These are phyloP conservation scores for Fusarium longipes DNA, from an alignment of 2,329 filamentous ascomycete genomes.

Conservation along the genomic window DNA sequence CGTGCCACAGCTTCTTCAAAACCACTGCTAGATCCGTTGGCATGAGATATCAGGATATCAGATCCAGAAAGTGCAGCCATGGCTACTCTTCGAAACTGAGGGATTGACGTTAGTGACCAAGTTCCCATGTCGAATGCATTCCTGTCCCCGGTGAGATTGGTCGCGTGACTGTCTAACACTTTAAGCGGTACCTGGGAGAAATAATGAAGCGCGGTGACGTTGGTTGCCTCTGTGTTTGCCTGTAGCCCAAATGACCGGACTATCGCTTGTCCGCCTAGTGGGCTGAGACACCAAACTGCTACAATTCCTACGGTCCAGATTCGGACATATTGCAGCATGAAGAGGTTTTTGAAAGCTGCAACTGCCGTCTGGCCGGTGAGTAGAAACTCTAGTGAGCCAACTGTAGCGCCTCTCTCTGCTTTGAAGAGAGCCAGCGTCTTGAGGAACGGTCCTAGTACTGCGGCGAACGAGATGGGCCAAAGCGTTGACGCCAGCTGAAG, in stretches of 20 bases:
- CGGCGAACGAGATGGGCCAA: conserved; percentile 25
- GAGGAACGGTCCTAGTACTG: conserved; percentile 15
- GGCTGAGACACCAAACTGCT: not conserved
- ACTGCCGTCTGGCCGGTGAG: not conserved
- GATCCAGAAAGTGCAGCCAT: not conserved
- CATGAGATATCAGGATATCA: not conserved
- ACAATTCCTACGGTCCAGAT: not conserved
- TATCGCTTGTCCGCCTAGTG: not conserved
- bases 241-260: not conserved
- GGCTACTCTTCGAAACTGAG: not conserved
- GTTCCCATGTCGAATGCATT: too few relatives aligned
- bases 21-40: not conserved
- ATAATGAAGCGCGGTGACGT: not conserved
- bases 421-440: conserved; percentile 5
- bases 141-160: too few relatives aligned
- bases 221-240: not conserved
- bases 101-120: not conserved
- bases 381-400: conserved; percentile 11
- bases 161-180: too few relatives aligned
- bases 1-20: not conserved
- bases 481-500: conserved; percentile 16
- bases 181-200: not conserved
- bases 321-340: not conserved
- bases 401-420: conserved; percentile 4
- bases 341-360: not conserved